Percentiles rank a stretch among this genome's conserved stretches.
Conservation (phyloP, 257 asterid genomes). For the Sherardia arvensis region DNA sequence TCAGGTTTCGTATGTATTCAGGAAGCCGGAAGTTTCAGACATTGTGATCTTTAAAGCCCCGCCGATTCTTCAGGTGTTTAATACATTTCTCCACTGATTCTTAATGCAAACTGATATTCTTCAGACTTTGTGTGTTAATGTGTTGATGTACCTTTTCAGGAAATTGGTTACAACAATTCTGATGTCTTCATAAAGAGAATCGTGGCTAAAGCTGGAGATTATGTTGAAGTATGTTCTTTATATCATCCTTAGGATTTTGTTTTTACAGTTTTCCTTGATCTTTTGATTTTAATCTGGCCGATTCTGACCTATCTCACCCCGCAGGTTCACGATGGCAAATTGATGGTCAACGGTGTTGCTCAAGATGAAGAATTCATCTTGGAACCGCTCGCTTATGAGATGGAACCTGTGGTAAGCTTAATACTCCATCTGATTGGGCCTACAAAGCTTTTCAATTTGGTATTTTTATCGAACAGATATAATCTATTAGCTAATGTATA, state of each 20-base stretch:
- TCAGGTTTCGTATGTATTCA: slow-evolving; percentile 82
- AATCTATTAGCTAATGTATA: slow-evolving; percentile 2
- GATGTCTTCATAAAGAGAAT: slow-evolving; percentile 86
- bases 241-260: background rate
- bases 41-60: slow-evolving; percentile 91
- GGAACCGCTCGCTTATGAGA: slow-evolving; percentile 85
- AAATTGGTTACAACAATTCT: slow-evolving; percentile 51
- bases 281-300: background rate
- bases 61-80: slow-evolving; percentile 61
- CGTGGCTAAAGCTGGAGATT: slow-evolving; percentile 91
- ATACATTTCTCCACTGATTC: slow-evolving; percentile 1
- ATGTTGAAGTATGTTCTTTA: slow-evolving; percentile 43
- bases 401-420: slow-evolving; percentile 60
- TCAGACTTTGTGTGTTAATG: background rate
- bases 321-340: slow-evolving; percentile 74
- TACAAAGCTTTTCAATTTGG: background rate
- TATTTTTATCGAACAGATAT: background rate
- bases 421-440: background rate
- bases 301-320: background rate
- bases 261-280: background rate
- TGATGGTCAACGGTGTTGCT: slow-evolving; percentile 63
- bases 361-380: slow-evolving; percentile 79
- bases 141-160: slow-evolving; percentile 34
- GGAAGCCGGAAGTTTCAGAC: slow-evolving; percentile 72
- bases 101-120: background rate